A percentile compares a stretch with the other conserved stretches of the same genome.
Evolutionary conservation across 179 eudicot genomes (phyloP).

Genomic region (Nepenthes alata): DNA sequence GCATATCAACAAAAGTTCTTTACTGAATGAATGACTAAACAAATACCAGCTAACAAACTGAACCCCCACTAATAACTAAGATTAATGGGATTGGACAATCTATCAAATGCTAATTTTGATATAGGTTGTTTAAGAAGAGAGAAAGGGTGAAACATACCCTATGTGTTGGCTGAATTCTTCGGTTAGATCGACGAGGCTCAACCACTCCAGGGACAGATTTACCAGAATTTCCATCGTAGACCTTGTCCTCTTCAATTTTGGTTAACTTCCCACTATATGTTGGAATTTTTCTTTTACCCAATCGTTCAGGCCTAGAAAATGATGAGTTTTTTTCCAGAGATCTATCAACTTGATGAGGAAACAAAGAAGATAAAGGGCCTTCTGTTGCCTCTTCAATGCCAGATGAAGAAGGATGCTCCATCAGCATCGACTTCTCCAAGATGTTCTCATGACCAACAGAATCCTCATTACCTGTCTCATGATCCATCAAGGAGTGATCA

Average conservation of each 20-base stretch:
- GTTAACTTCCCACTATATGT: slow-evolving; percentile 32
- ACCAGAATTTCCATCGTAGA: slow-evolving; percentile 11
- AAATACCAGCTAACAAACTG: too few species aligned
- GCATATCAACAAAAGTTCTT: too few species aligned
- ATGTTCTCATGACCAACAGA: slow-evolving; percentile 33
- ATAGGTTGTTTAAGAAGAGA: not conserved
- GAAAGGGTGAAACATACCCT: slow-evolving; percentile 35
- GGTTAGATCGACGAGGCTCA: slow-evolving; percentile 84
- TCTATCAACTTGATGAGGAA: slow-evolving; percentile 24
- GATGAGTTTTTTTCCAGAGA: slow-evolving; percentile 31
- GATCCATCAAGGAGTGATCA: slow-evolving; percentile 9
- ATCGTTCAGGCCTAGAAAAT: slow-evolving; percentile 34
- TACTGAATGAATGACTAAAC: too few species aligned
- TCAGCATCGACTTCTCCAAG: slow-evolving; percentile 19
- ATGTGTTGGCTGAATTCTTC: slow-evolving; percentile 82
- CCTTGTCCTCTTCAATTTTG: slow-evolving; percentile 40
- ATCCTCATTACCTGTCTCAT: slow-evolving; percentile 17
- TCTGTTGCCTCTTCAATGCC: slow-evolving; percentile 29
- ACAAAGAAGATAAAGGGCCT: slow-evolving; percentile 50
- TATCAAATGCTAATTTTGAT: not conserved
- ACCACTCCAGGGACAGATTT: slow-evolving; percentile 26
- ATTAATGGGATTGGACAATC: not conserved
- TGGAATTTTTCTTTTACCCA: slow-evolving; percentile 38
- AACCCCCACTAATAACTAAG: too few species aligned
- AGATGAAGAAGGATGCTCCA: slow-evolving; percentile 26